Conservation (phyloP, 768 basidiomycete genomes). For the Amanita rubescens region DNA sequence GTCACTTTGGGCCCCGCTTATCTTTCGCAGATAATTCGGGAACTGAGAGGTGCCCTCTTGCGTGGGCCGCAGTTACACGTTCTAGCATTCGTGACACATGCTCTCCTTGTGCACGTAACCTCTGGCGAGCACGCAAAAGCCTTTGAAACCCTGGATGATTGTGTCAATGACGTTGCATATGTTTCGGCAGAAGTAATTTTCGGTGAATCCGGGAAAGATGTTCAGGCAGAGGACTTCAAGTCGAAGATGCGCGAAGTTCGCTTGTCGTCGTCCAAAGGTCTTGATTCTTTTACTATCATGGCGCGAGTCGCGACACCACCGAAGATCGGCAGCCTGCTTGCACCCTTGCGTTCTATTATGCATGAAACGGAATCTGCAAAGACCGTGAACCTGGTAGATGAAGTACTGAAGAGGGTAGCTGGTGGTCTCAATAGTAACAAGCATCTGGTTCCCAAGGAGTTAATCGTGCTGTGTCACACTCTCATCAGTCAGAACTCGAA, state of each 20-base stretch:
- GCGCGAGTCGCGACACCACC: conserved; percentile 72
- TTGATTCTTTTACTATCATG: conserved; percentile 80
- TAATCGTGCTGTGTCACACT: conserved; percentile 81
- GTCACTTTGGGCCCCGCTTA: conserved; percentile 65
- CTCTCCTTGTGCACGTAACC: conserved; percentile 76
- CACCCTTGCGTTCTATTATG: conserved; percentile 79
- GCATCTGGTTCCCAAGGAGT: conserved; percentile 57
- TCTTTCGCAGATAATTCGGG: conserved; percentile 66
- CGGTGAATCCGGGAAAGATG: conserved; percentile 88
- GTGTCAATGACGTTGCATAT: conserved; percentile 72
- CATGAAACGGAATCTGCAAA: conserved; percentile 76
- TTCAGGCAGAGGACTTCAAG: conserved; percentile 83
- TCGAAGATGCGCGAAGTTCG: conserved; percentile 92
- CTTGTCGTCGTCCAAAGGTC: conserved; percentile 70
- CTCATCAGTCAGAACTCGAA: conserved; percentile 86
- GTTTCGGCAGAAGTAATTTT: conserved; percentile 88
- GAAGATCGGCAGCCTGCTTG: conserved; percentile 68
- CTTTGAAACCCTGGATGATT: conserved; percentile 65
- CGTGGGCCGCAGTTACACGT: conserved; percentile 95
- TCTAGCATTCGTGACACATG: conserved; percentile 77
- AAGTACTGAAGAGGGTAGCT: conserved; percentile 77
- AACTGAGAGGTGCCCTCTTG: conserved; percentile 75
- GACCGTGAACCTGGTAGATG: conserved; percentile 79
- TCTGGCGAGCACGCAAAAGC: conserved; percentile 42
- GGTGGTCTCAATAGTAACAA: conserved; percentile 80